Conservation (phyloP, 495 filamentous ascomycete genomes). For the Penicillium atrosanguineum region DNA sequence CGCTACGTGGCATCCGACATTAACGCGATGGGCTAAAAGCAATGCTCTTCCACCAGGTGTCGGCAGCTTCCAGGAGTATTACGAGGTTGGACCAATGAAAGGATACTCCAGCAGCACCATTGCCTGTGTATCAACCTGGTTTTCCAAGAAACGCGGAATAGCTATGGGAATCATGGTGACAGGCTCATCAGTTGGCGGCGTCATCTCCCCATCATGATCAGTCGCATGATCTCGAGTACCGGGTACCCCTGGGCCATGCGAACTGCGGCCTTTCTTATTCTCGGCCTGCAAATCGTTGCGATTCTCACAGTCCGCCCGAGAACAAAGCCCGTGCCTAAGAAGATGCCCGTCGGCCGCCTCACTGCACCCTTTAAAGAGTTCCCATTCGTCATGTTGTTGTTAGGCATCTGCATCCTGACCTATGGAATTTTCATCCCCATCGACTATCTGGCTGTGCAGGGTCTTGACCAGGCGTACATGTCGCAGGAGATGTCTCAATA, state of each 20-base stretch:
- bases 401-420: constrained; percentile 24
- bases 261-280: constrained; percentile 33
- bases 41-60: too few species aligned
- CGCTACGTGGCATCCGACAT: too few species aligned
- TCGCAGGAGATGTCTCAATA: constrained; percentile 23
- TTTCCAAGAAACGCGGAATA: constrained; percentile 46
- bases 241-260: constrained; percentile 42
- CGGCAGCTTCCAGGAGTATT: too few species aligned
- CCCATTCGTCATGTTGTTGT: constrained; percentile 51
- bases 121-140: constrained; percentile 43
- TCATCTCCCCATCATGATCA: constrained; percentile 41
- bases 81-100: too few species aligned
- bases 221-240: constrained; percentile 25
- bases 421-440: constrained; percentile 38
- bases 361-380: constrained; percentile 55
- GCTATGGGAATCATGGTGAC: constrained; percentile 48
- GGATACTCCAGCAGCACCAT: too few species aligned
- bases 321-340: constrained; percentile 16
- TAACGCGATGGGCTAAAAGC: too few species aligned
- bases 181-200: constrained; percentile 51
- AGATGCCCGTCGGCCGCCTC: constrained; percentile 17
- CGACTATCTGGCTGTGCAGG: constrained; percentile 26
- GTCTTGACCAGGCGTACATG: constrained; percentile 24
- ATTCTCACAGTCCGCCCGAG: constrained; percentile 30
- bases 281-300: constrained; percentile 26